These are phyloP conservation scores for Cicer bijugum DNA, from an alignment of 306 rosid species.

Conservation along the genomic window DNA sequence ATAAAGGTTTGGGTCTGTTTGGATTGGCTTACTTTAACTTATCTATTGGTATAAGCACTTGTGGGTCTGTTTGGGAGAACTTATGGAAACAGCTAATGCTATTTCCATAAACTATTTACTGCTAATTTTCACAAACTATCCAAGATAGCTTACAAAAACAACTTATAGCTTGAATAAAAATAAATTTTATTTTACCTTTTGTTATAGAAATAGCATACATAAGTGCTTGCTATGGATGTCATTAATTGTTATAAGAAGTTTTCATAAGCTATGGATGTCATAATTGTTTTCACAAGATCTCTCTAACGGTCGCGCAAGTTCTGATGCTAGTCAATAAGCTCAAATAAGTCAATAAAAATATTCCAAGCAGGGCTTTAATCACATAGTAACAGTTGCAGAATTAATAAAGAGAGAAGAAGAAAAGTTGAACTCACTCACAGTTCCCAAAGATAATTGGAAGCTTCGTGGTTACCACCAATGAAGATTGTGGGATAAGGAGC, in stretches of 20 bases:
- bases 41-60: not conserved
- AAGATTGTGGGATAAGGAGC: conserved; percentile 93
- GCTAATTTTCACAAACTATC: too few relatives aligned
- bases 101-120: too few relatives aligned
- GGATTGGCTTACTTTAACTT: too few relatives aligned
- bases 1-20: too few relatives aligned
- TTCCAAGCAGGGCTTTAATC: not conserved
- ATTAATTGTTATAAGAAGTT: not conserved
- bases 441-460: conserved; percentile 92
- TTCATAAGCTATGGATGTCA: not conserved
- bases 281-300: not conserved
- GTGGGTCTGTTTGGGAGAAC: too few relatives aligned
- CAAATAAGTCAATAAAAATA: not conserved
- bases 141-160: too few relatives aligned
- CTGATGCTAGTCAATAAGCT: not conserved
- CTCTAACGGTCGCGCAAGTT: not conserved
- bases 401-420: not conserved
- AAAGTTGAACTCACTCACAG: conserved; percentile 59
- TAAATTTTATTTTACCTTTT: too few relatives aligned
- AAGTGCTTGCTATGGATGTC: not conserved
- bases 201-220: too few relatives aligned
- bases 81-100: too few relatives aligned
- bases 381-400: not conserved
- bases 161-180: too few relatives aligned
- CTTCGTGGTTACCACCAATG: conserved; percentile 96